Evolutionary conservation across 208 protist genomes (phyloP).

Genomic region (Crithidia bombi): DNA sequence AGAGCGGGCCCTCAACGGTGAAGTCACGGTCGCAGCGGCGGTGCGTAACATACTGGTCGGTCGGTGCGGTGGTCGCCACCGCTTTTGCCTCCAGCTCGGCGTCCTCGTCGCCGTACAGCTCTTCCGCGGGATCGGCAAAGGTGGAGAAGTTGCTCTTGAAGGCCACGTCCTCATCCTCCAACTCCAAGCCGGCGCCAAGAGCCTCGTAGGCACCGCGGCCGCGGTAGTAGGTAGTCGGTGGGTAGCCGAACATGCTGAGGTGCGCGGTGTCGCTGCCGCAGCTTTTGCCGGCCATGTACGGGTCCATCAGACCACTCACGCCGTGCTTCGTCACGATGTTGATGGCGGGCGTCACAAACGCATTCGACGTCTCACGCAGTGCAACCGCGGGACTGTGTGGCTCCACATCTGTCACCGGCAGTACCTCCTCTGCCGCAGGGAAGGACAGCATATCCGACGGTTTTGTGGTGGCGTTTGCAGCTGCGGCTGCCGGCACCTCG

Average conservation of each 20-base stretch:
- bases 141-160: conserved; percentile 83
- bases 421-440: conserved; percentile 18
- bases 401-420: not conserved
- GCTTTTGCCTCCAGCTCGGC: conserved; percentile 27
- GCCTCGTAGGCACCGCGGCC: conserved; percentile 76
- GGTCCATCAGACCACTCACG: conserved; percentile 75
- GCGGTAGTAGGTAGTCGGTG: conserved; percentile 61
- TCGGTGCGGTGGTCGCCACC: not conserved
- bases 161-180: conserved; percentile 69
- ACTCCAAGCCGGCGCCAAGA: conserved; percentile 53
- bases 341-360: conserved; percentile 39
- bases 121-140: conserved; percentile 39
- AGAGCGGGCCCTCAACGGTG: conserved; percentile 53
- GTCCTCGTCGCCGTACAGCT: conserved; percentile 36
- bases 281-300: conserved; percentile 58
- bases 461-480: not conserved
- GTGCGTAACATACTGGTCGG: conserved; percentile 47
- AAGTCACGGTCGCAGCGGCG: conserved; percentile 80
- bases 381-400: not conserved
- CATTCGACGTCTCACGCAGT: conserved; percentile 19
- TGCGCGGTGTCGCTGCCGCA: conserved; percentile 86
- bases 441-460: not conserved
- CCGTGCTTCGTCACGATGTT: conserved; percentile 58
- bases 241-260: conserved; percentile 73
- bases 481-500: not conserved